These are phyloP conservation scores for Populus trichocarpa DNA, from an alignment of 441 rosid genomes.

Conservation along the genomic window DNA sequence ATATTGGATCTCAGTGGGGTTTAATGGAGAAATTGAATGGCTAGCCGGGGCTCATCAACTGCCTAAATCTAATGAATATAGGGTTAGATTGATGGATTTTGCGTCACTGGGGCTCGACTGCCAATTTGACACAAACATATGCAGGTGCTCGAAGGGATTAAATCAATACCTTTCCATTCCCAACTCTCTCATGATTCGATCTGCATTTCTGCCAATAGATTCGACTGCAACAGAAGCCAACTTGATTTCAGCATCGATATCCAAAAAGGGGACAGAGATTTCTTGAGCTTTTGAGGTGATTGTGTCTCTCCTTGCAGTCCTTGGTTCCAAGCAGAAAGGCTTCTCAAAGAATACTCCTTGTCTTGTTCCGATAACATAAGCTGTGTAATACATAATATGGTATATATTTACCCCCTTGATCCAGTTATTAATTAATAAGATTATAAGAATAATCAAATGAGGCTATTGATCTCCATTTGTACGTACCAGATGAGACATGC, in stretches of 20 bases:
- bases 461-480: not conserved
- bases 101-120: not conserved
- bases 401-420: not conserved
- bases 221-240: slow-evolving; percentile 22
- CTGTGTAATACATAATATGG: slow-evolving; percentile 13
- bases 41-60: too few relatives aligned
- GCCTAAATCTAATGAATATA: too few relatives aligned
- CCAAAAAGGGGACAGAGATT: slow-evolving; percentile 12
- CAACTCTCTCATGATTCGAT: slow-evolving; percentile 11
- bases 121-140: too few relatives aligned
- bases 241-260: slow-evolving; percentile 26
- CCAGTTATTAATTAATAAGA: not conserved
- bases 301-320: slow-evolving; percentile 4
- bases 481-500: slow-evolving; percentile 33
- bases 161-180: slow-evolving; percentile 3
- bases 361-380: slow-evolving; percentile 35
- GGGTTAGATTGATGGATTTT: too few relatives aligned
- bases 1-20: too few relatives aligned
- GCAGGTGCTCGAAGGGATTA: not conserved
- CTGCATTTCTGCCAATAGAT: slow-evolving; percentile 15
- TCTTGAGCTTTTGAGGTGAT: not conserved
- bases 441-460: not conserved
- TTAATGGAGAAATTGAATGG: too few relatives aligned
- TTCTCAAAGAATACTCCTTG: slow-evolving; percentile 32
- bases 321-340: slow-evolving; percentile 19